Percentiles rank a stretch among this genome's conserved stretches.
phyloP scores from a whole-genome alignment of 495 filamentous ascomycete species.

The Polyplosphaeria fusca region DNA sequence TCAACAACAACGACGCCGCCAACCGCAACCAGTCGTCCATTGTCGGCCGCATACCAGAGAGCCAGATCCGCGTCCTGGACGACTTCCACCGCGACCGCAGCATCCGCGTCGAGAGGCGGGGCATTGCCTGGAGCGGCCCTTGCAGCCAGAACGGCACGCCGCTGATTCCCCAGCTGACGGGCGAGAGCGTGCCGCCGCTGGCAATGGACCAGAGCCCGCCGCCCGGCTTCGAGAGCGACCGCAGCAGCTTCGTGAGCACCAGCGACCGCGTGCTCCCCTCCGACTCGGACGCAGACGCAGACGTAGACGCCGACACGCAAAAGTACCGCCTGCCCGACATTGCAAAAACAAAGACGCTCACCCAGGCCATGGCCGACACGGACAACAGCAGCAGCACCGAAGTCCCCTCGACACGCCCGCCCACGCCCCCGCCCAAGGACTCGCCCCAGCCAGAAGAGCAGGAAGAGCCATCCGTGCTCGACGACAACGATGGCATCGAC shows the following conservation, averaged over 20 bases:
- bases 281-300: constrained; percentile 43
- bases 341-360: constrained; percentile 58
- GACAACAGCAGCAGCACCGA: background rate
- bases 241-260: constrained; percentile 39
- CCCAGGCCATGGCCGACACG: constrained; percentile 28
- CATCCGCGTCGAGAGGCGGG: constrained; percentile 31
- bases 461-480: constrained; percentile 42
- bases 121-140: constrained; percentile 32
- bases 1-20: constrained; percentile 57
- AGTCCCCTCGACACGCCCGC: constrained; percentile 2
- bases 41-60: constrained; percentile 71
- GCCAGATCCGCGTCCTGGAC: constrained; percentile 58
- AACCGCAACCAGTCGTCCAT: constrained; percentile 41
- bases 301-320: constrained; percentile 57
- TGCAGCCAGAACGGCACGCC: constrained; percentile 26
- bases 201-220: constrained; percentile 32
- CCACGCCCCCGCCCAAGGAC: constrained; percentile 42
- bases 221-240: constrained; percentile 39
- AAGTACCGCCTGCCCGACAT: constrained; percentile 65
- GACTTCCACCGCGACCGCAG: constrained; percentile 33
- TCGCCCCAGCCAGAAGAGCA: constrained; percentile 42
- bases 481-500: constrained; percentile 45
- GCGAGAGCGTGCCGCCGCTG: constrained; percentile 44
- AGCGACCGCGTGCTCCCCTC: constrained; percentile 38
- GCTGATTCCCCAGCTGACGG: constrained; percentile 37